These are phyloP conservation scores for Leccinum subatratum DNA, from an alignment of 1,284 basidiomycete genomes.

Conservation along the genomic window DNA sequence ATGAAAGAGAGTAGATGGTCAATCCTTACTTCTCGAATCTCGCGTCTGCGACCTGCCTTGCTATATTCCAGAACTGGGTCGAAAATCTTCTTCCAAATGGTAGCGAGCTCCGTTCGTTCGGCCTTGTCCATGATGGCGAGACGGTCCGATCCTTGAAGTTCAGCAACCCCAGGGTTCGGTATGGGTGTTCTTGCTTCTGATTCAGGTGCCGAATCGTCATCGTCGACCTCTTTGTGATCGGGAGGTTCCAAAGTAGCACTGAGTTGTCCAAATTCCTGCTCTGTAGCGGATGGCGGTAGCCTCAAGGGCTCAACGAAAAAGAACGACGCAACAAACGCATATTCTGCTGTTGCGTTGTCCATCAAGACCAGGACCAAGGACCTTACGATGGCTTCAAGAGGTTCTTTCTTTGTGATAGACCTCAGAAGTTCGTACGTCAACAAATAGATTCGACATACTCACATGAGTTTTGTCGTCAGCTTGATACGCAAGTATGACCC, in stretches of 20 bases:
- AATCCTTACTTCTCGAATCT: not conserved
- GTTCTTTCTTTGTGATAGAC: conserved; percentile 68
- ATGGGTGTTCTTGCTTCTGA: conserved; percentile 38
- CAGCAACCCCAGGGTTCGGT: conserved; percentile 7
- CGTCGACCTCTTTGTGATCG: conserved; percentile 14
- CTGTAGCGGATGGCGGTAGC: conserved; percentile 30
- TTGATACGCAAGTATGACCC: conserved; percentile 78
- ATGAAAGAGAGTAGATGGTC: too few species aligned
- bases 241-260: conserved; percentile 35
- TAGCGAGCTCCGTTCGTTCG: conserved; percentile 52
- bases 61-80: conserved; percentile 83
- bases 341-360: conserved; percentile 90
- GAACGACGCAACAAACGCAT: conserved; percentile 80
- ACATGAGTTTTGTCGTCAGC: conserved; percentile 82
- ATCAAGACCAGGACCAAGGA: conserved; percentile 84
- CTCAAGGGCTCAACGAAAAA: conserved; percentile 50
- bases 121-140: conserved; percentile 45
- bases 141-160: conserved; percentile 23
- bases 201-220: conserved; percentile 35
- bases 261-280: conserved; percentile 31
- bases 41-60: conserved; percentile 45
- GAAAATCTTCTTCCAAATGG: conserved; percentile 86
- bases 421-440: conserved; percentile 11
- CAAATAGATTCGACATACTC: conserved; percentile 29
- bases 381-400: conserved; percentile 76